Evolutionary conservation across 768 basidiomycete genomes (phyloP), one percentile per base, ranked within the genome.

Genomic region (Gymnopilus dilepis): DNA sequence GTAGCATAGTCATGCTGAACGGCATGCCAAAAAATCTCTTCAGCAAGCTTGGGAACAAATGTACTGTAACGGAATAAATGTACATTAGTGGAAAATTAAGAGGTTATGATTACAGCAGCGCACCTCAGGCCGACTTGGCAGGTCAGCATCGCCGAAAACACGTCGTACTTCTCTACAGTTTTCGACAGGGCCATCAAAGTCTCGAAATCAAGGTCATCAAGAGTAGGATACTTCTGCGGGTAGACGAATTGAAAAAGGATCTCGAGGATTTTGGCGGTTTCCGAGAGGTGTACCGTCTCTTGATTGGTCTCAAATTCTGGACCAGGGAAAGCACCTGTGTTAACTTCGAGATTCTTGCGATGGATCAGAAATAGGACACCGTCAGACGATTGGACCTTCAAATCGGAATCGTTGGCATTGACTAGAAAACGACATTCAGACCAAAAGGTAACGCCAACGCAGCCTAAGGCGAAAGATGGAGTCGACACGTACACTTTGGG

Each of bases 131-230:
- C 33, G 6, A 37, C 54, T 21, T 58, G 24, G 47, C 70, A 69
- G 31, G 60, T 60, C 13, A 60, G 64, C 62, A 69, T 69, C 5
- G 64, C 65, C 24, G 63, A 38, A 43, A 61, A 71, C 12, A 71
- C 59, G 31, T 66, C 60, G 34, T 67, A 69, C 37, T 65, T 65
- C 53, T 66, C 68, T 9, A 56, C 66, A 9, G 71, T 68, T 26
- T 72, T 66, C 5, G 69, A 62, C 11, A 70, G 30, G 5, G 33
- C 47, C 1, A 50, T 26, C 3, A 70, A 43, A 11, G 54, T 15
- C 19, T 65, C 40, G 19, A 41, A 41, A 21, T 41, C 4, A n/a
- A 41, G 40, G 19, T 17, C 15, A n/a, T 41, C 6, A 41, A 41
- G 40, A 9, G 40, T 41, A 17, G 40, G 40, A n/a, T 41, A n/a